phyloP scores from a whole-genome alignment of 148 eudicot species.

The Nyssa sinensis region DNA sequence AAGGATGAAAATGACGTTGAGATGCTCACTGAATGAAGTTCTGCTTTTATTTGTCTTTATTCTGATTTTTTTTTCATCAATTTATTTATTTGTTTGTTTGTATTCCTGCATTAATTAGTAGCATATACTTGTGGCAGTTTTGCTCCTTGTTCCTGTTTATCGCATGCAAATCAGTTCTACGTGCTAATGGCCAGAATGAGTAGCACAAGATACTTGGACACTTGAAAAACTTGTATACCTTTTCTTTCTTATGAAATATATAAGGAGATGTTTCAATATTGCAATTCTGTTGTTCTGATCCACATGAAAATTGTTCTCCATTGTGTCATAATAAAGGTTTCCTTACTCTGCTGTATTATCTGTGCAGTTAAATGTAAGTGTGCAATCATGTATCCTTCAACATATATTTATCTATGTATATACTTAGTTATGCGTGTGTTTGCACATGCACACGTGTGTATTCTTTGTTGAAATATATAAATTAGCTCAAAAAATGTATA shows the following conservation, averaged over 20 bases:
- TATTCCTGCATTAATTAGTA: neutral
- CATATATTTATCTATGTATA: neutral
- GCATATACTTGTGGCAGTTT: neutral
- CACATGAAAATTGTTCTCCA: neutral
- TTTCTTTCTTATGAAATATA: neutral
- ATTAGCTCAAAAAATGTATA: neutral
- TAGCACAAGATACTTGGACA: neutral
- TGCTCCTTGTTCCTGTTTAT: neutral
- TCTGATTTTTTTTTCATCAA: neutral
- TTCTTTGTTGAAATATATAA: neutral
- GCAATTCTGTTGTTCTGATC: neutral
- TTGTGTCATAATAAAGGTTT: neutral
- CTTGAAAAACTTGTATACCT: no score
- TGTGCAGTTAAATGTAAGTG: neutral
- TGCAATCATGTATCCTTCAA: neutral
- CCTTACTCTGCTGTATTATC: neutral
- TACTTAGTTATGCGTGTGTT: neutral
- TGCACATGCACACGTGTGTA: neutral
- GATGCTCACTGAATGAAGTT: neutral
- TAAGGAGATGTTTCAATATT: neutral
- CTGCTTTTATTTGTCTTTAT: neutral
- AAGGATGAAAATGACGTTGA: constrained; percentile 6
- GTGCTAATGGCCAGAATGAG: no score
- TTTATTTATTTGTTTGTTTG: neutral
- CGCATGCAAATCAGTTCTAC: neutral